Evolutionary conservation across 257 asterid species (phyloP), one percentile per base, ranked within the genome.

Genomic region (Lavandula angustifolia): DNA sequence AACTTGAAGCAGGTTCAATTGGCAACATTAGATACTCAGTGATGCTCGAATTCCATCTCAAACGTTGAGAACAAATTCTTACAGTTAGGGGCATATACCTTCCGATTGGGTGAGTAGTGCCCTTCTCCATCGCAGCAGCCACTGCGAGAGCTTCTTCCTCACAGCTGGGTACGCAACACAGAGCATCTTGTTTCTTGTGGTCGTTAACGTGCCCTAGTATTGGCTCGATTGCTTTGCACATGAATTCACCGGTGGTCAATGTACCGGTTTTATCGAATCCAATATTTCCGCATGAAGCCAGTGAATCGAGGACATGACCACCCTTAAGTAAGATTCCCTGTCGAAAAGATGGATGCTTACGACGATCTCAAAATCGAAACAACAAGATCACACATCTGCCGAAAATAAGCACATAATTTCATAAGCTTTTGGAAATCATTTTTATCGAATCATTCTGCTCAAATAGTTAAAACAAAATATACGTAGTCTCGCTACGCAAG

Each of bases 221-320:
- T 47, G 99, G 99, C 79, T 94, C 99, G 73, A 94, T 94, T 62
- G 99, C 99, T 86, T 87, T 94, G 79, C 99, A 94, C 75, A 80
- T 78, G 81, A 94, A 94, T 71, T 94, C 95, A 54, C 99, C 99
- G 60, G 97, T 94, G 3, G 99, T 94, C 77, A 94, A 75, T 33
- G 99, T 94, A 64, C 99, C 99, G 14, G 99, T 94, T 86, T 94
- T 94, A 77, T 94, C 99, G 75, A 94, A 94, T 61, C 97, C 99
- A 75, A 94, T 88, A 56, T 84, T 85, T 60, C 79, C 91, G 76
- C 96, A 94, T 41, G 99, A 88, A 66, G 99, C 96, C 69, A 94
- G 81, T 18, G 97, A 96, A 83, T 94, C 99, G 42, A 94, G 76
- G 40, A 94, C 96, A 64, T 84, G 85, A 1, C 99, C 97, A 44